Evolutionary conservation across 2,329 filamentous ascomycete genomes (phyloP).

Genomic region (Scedosporium dehoogii): DNA sequence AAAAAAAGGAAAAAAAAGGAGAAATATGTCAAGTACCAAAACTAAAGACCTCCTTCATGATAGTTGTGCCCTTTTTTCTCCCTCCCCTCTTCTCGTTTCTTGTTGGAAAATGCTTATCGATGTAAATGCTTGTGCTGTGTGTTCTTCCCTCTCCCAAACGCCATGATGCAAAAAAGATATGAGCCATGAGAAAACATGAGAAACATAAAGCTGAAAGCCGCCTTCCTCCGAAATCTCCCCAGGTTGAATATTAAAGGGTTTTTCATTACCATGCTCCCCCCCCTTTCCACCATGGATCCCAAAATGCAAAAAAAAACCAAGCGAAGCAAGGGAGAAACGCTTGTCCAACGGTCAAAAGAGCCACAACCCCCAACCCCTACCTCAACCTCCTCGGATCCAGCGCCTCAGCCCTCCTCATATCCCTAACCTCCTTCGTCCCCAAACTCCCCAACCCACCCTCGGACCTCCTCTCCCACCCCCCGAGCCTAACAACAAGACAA

Average conservation of each 20-base stretch:
- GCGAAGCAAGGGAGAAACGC: constrained; percentile 14
- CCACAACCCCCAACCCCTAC: constrained; percentile 13
- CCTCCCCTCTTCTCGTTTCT: too few species aligned
- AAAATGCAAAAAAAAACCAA: background rate
- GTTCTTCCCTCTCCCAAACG: background rate
- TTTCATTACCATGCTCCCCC: background rate
- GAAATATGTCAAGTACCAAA: too few species aligned
- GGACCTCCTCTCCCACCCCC: constrained; percentile 60
- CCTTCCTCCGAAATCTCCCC: background rate
- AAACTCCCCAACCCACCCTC: constrained; percentile 85
- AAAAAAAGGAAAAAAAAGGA: too few species aligned
- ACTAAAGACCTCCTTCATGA: too few species aligned
- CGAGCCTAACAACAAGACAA: constrained; percentile 55
- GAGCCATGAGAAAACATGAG: background rate
- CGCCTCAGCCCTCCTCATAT: constrained; percentile 72
- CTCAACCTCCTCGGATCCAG: constrained; percentile 67
- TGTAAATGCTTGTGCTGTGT: background rate
- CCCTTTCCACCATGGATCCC: background rate
- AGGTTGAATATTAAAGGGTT: background rate
- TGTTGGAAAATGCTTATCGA: background rate
- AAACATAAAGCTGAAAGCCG: background rate
- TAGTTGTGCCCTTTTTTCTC: too few species aligned
- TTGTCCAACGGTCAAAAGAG: too few species aligned
- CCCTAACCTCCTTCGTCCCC: constrained; percentile 84
- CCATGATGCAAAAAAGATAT: background rate